Percentiles rank a stretch among this genome's conserved stretches.
Evolutionary conservation across 495 filamentous ascomycete genomes (phyloP).

Genomic region (Trichoderma gamsii): DNA sequence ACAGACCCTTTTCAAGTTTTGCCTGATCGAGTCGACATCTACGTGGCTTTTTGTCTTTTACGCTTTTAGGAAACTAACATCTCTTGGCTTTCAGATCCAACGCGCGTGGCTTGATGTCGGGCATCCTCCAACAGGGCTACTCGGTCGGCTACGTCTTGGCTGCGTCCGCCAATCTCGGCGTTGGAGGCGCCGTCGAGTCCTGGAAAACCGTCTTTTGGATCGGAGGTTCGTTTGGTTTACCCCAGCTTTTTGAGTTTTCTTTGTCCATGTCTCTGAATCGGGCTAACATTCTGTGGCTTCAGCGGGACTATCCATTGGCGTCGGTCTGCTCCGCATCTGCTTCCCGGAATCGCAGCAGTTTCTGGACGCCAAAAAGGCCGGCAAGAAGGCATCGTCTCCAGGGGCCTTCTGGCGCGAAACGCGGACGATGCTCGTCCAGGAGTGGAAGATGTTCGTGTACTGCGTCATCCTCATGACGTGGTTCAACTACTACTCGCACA

Average conservation of each 20-base stretch:
- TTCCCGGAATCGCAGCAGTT: constrained; percentile 72
- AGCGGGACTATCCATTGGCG: constrained; percentile 56
- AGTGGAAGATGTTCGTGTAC: constrained; percentile 69
- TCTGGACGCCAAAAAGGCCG: constrained; percentile 52
- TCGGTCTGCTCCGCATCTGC: constrained; percentile 56
- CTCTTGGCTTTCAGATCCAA: constrained; percentile 31
- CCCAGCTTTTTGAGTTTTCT: background rate
- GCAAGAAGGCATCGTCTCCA: constrained; percentile 41
- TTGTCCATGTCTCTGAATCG: background rate
- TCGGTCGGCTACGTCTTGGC: constrained; percentile 69
- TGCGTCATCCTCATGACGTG: constrained; percentile 67
- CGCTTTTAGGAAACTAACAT: background rate
- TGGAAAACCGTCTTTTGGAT: constrained; percentile 63
- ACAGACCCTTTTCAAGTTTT: background rate
- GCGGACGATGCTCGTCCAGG: constrained; percentile 53
- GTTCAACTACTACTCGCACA: constrained; percentile 52
- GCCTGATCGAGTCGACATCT: background rate
- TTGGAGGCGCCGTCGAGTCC: constrained; percentile 48
- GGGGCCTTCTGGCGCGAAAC: constrained; percentile 56
- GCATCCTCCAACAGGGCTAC: constrained; percentile 73
- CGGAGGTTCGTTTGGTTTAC: constrained; percentile 11
- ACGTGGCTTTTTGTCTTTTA: background rate
- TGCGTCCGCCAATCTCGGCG: constrained; percentile 61
- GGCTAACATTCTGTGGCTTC: constrained; percentile 32
- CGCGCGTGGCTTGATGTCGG: constrained; percentile 69